Percentiles rank a stretch among this genome's conserved stretches.
phyloP scores from a whole-genome alignment of 2,329 filamentous ascomycete species.

The Colletotrichum camelliae region DNA sequence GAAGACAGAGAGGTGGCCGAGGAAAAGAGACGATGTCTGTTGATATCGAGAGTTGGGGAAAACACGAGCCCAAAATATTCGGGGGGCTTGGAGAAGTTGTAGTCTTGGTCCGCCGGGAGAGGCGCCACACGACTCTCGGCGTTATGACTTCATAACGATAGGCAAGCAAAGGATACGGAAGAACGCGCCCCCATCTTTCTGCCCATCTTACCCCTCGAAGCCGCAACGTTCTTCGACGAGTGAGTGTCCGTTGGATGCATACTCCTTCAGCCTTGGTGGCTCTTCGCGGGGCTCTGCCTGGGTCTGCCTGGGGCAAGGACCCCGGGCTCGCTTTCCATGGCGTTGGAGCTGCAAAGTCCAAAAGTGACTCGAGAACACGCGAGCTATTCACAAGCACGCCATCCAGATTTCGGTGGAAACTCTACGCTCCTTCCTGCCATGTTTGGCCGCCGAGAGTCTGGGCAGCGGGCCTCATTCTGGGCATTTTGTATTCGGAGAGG shows the following conservation, averaged over 20 bases:
- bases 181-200: neutral
- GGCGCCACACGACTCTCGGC: slow-evolving; percentile 1
- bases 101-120: slow-evolving; percentile 1
- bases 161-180: neutral
- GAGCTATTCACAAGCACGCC: slow-evolving; percentile 13
- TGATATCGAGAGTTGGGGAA: slow-evolving; percentile 5
- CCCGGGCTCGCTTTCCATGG: neutral
- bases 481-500: neutral
- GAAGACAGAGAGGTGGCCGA: neutral
- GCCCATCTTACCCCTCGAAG: neutral
- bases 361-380: slow-evolving; percentile 11
- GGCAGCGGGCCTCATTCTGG: slow-evolving; percentile 21
- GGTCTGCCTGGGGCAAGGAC: neutral
- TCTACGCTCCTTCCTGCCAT: slow-evolving; percentile 10
- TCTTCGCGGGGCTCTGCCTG: slow-evolving; percentile 11
- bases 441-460: slow-evolving; percentile 16
- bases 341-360: neutral
- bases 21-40: neutral
- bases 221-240: neutral
- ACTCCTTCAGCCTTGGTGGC: slow-evolving; percentile 24
- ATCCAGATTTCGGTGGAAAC: slow-evolving; percentile 12
- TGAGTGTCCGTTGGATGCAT: neutral
- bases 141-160: slow-evolving; percentile 24
- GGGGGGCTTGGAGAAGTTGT: slow-evolving; percentile 19
- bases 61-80: neutral